phyloP scores from a whole-genome alignment of 768 basidiomycete species.

The Tylopilus intermedius region DNA sequence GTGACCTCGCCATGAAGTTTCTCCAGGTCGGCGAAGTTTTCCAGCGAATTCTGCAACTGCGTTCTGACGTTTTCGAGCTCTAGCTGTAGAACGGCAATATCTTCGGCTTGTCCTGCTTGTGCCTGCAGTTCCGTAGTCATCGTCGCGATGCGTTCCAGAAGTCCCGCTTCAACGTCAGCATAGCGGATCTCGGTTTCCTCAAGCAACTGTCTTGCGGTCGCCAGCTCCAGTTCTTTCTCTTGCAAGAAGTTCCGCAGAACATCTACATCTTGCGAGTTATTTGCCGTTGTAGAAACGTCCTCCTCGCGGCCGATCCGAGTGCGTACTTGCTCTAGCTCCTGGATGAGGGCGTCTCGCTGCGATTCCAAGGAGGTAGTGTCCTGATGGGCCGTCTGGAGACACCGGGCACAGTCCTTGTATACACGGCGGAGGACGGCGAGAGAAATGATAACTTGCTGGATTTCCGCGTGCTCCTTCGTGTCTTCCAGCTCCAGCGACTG shows the following conservation, averaged over 20 bases:
- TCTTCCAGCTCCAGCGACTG: constrained; percentile 10
- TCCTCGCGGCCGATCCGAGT: constrained; percentile 2
- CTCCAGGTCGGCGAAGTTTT: constrained; percentile 26
- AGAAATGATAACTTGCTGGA: constrained; percentile 19
- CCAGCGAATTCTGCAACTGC: constrained; percentile 19
- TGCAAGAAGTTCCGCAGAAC: constrained; percentile 36
- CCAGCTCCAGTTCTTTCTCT: constrained; percentile 32
- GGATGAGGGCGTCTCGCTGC: constrained; percentile 10
- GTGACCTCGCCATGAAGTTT: constrained; percentile 20
- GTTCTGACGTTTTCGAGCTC: constrained; percentile 25
- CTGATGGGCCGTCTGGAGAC: constrained; percentile 8
- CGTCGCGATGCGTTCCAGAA: constrained; percentile 26
- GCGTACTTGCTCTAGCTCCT: constrained; percentile 14
- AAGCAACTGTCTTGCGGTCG: constrained; percentile 32
- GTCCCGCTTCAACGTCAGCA: constrained; percentile 28
- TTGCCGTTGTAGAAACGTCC: constrained; percentile 2
- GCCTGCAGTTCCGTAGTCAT: constrained; percentile 16
- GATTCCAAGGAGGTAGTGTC: constrained; percentile 18
- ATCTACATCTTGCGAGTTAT: constrained; percentile 25
- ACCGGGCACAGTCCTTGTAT: constrained; percentile 15
- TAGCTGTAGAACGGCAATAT: constrained; percentile 18
- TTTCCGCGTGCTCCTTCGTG: constrained; percentile 3
- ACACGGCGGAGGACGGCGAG: constrained; percentile 20
- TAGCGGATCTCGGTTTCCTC: constrained; percentile 34
- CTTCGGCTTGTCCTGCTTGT: constrained; percentile 10